Percentiles rank a stretch among this genome's conserved stretches.
Evolutionary conservation across 2,329 filamentous ascomycete species (phyloP).

Genomic region (Aspergillus bombycis): DNA sequence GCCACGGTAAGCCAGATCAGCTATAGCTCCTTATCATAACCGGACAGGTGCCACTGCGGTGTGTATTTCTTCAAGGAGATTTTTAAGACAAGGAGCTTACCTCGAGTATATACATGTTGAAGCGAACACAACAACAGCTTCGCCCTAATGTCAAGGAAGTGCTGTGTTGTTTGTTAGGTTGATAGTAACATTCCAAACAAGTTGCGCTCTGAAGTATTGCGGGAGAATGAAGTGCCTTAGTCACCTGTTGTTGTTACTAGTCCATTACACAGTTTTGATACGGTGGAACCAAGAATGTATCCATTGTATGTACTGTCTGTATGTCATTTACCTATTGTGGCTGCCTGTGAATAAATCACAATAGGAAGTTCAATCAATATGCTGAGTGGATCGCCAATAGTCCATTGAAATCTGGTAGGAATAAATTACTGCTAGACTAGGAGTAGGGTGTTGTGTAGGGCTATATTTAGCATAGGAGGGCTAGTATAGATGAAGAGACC

Average conservation of each 20-base stretch:
- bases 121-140: constrained; percentile 18
- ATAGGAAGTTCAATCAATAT: neutral
- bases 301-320: neutral
- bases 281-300: constrained; percentile 1
- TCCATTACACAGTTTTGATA: neutral
- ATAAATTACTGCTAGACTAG: neutral
- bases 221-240: neutral
- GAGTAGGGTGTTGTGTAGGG: neutral
- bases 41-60: neutral
- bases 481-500: too few species aligned
- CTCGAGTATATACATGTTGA: constrained; percentile 42
- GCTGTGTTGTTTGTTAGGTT: constrained; percentile 5
- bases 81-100: constrained; percentile 20
- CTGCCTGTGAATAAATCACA: neutral
- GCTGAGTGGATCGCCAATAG: neutral
- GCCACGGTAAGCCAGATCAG: constrained; percentile 20
- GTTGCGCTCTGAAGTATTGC: neutral
- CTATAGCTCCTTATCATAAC: constrained; percentile 8
- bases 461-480: neutral
- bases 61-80: neutral
- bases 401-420: neutral
- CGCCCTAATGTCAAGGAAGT: constrained; percentile 3
- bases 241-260: neutral
- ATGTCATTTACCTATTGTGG: neutral
- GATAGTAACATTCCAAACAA: neutral